phyloP scores from a whole-genome alignment of 176 grass and related monocot species.

The Raddia guianensis region DNA sequence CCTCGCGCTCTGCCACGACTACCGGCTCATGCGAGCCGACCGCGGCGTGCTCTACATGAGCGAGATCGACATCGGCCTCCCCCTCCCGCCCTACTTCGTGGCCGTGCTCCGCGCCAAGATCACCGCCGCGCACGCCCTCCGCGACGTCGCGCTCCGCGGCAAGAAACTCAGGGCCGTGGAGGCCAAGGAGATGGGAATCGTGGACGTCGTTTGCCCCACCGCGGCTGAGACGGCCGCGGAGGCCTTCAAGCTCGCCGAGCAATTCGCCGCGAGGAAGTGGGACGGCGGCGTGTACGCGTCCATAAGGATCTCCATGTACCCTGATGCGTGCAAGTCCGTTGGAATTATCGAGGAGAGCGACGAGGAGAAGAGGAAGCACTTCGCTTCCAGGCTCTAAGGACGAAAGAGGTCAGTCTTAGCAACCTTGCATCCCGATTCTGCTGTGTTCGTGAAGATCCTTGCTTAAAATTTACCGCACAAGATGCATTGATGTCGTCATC shows the following conservation, averaged over 20 bases:
- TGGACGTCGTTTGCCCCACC: constrained; percentile 58
- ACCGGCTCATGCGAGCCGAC: constrained; percentile 78
- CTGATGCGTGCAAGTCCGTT: constrained; percentile 52
- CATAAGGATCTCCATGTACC: constrained; percentile 60
- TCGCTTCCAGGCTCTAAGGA: constrained; percentile 55
- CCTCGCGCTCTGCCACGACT: constrained; percentile 86
- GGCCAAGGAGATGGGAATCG: constrained; percentile 62
- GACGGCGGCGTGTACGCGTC: constrained; percentile 69
- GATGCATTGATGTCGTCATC: background rate
- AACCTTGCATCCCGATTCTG: background rate
- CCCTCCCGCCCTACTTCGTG: constrained; percentile 66
- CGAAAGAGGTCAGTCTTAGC: constrained; percentile 8
- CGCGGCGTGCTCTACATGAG: constrained; percentile 93
- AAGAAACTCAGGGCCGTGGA: constrained; percentile 58
- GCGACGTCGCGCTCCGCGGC: constrained; percentile 62
- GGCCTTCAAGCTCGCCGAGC: constrained; percentile 72
- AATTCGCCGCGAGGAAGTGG: constrained; percentile 81
- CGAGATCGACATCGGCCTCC: constrained; percentile 88
- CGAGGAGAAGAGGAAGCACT: constrained; percentile 48
- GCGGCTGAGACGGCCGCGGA: constrained; percentile 58
- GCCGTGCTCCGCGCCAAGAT: constrained; percentile 70
- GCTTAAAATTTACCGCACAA: background rate
- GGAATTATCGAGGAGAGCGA: constrained; percentile 61
- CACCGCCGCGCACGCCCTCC: constrained; percentile 49
- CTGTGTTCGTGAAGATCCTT: background rate